Evolutionary conservation across 1,284 basidiomycete genomes (phyloP), one percentile per base, ranked within the genome.

Genomic region (Puccinia triticina): DNA sequence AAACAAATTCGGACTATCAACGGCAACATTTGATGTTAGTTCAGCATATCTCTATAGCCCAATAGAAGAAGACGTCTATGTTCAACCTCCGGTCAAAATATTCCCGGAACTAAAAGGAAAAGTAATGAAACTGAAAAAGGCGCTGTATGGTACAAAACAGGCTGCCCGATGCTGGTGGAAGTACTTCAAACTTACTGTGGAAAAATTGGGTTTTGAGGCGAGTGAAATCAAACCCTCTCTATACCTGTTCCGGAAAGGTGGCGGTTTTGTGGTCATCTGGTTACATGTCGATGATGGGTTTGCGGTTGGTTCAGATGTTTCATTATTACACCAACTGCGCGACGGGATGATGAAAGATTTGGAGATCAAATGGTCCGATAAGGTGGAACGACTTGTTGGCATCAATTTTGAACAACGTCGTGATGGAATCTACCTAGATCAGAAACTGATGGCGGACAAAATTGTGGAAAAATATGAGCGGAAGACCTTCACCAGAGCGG

Each of bases 81-180:
- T 77, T 2, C 32, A 61, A 61, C 74, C 14, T 16, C 74, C 55
- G 14, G 55, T 50, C 3, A 55, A 55, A 57, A 34, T 77, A 21
- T 29, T 59, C 12, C 34, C 18, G 8, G 55, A 34, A 3, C 40
- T 43, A 12, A 43, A 43, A 7, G 40, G 40, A 43, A 43, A 43
- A 43, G 40, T 43, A 43, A 43, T 2, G 4, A 14, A 32, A 37
- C 29, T 21, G 53, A n/a, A 43, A 77, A 77, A 77, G 46, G 43
- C 59, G 1, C 2, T 66, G 2, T 77, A 77, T 77, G 59, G 59
- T 12, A 43, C 29, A 16, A 40, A 66, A 48, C 75, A 77, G 29
- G 55, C 75, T 1, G 75, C 34, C 2, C 18, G 73, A 10, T 75
- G 73, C 23, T 75, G 73, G 73, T 75, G 73, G 73, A 29, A 34